A percentile compares a stretch with the other conserved stretches of the same genome.
phyloP scores from a whole-genome alignment of 2,329 filamentous ascomycete species.

The Bipolaris sorokiniana region DNA sequence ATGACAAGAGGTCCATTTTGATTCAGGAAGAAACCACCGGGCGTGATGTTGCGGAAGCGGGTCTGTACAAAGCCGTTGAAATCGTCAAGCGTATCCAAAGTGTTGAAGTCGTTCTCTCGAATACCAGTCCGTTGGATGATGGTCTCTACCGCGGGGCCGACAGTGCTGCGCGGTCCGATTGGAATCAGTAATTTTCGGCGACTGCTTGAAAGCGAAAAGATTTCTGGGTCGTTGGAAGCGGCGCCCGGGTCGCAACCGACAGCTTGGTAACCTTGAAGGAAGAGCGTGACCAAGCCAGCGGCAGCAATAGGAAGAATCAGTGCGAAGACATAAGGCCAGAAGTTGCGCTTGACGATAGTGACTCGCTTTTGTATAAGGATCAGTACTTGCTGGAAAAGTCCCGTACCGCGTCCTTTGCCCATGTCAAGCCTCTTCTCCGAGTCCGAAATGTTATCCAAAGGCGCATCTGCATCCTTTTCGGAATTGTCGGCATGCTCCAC shows the following conservation, averaged over 20 bases:
- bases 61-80: conserved; percentile 71
- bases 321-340: conserved; percentile 75
- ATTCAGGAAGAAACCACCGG: conserved; percentile 80
- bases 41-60: conserved; percentile 71
- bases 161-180: conserved; percentile 47
- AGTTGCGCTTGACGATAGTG: conserved; percentile 79
- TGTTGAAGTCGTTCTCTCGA: conserved; percentile 48
- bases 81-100: conserved; percentile 68
- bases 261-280: conserved; percentile 65
- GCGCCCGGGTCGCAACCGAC: conserved; percentile 55
- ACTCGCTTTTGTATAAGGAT: conserved; percentile 80
- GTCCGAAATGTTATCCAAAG: conserved; percentile 40
- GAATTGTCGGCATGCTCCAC: conserved; percentile 28
- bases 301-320: conserved; percentile 80
- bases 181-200: conserved; percentile 45
- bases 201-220: conserved; percentile 37
- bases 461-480: conserved; percentile 30
- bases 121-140: conserved; percentile 40
- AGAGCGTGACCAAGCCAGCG: conserved; percentile 78
- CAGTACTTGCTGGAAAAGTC: conserved; percentile 71
- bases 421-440: conserved; percentile 53
- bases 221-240: conserved; percentile 39
- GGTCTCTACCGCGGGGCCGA: conserved; percentile 34
- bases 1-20: conserved; percentile 67
- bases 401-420: conserved; percentile 71